Evolutionary conservation across 2,329 filamentous ascomycete species (phyloP), one percentile per base, ranked within the genome.

Genomic region (Cytospora chrysosperma): DNA sequence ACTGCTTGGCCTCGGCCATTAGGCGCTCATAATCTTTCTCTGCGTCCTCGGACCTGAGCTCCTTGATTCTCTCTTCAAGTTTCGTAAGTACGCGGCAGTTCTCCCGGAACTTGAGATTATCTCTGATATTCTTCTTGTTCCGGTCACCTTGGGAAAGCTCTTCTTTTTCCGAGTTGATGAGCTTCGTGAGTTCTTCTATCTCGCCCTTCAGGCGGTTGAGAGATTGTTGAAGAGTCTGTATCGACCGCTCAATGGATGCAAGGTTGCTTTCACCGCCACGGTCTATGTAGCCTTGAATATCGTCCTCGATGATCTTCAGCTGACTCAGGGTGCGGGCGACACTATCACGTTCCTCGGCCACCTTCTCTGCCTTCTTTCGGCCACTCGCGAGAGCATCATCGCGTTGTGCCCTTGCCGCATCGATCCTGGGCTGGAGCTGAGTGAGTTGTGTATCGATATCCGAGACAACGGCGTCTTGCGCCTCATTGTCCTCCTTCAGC

Each of bases 21-120:
- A 94, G 90, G 17, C 87, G 87, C 62, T 89, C 85, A 69, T 92
- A 91, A 75, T 98, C 93, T 51, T 90, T 90, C 67, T 91, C 88
- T 1, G 92, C 93, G 72, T 95, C 91, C 67, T 92, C 88, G 13
- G 84, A 82, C 74, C 93, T 88, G 7, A 99, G 82, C 64, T 91
- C 85, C 49, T 79, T 75, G 67, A 99, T 93, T 65, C 95, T 90
- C 21, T 75, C 74, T 61, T 85, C 79, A 8, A 97, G 83, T 4
- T 79, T 79, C 50, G 91, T 83, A 2, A 97, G 81, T 43, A 88
- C 83, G 61, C 87, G 84, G 62, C 87, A 81, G 65, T 91, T 89
- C 72, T 89, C 89, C 63, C 95, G 90, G 74, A 93, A 97, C 67
- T 88, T 88, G 58, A 98, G 79, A 70, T 99, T 99, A 73, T 98